A percentile compares a stretch with the other conserved stretches of the same genome.
Conservation (phyloP, 768 basidiomycete genomes). For the Naganishia vishniacii region DNA sequence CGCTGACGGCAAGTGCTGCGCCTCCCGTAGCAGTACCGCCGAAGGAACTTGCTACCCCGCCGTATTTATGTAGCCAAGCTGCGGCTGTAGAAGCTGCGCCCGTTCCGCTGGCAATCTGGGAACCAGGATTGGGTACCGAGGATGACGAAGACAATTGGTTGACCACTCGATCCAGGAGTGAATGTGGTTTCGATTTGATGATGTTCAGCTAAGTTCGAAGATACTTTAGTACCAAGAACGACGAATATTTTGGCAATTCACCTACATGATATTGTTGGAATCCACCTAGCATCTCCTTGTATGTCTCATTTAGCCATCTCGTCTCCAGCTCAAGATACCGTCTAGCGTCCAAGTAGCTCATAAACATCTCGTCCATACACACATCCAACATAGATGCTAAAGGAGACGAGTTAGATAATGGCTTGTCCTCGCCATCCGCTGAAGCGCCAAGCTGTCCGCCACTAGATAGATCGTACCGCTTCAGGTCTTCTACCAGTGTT, state of each 20-base stretch:
- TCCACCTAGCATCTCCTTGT: slow-evolving; percentile 61
- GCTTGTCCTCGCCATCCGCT: not conserved
- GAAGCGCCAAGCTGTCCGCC: slow-evolving; percentile 10
- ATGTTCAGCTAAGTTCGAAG: slow-evolving; percentile 43
- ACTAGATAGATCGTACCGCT: slow-evolving; percentile 76
- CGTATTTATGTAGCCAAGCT: slow-evolving; percentile 70
- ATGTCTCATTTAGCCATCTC: slow-evolving; percentile 72
- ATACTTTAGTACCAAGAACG: slow-evolving; percentile 51
- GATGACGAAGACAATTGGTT: slow-evolving; percentile 68
- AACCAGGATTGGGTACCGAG: slow-evolving; percentile 52
- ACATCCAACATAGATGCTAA: slow-evolving; percentile 82
- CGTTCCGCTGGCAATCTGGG: slow-evolving; percentile 36
- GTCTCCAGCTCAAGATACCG: slow-evolving; percentile 89
- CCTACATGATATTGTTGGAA: slow-evolving; percentile 88
- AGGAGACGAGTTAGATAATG: slow-evolving; percentile 56
- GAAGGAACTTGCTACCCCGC: slow-evolving; percentile 19
- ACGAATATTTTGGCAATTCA: slow-evolving; percentile 23
- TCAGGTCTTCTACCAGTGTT: slow-evolving; percentile 79
- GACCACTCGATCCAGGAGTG: slow-evolving; percentile 84
- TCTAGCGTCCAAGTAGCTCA: slow-evolving; percentile 84
- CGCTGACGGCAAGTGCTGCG: not conserved
- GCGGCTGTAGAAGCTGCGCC: slow-evolving; percentile 61
- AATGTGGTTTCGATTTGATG: slow-evolving; percentile 56
- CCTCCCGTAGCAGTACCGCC: slow-evolving; percentile 15
- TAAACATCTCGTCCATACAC: slow-evolving; percentile 91